Evolutionary conservation across 768 basidiomycete genomes (phyloP).

Genomic region (Clitopilus hobsonii): DNA sequence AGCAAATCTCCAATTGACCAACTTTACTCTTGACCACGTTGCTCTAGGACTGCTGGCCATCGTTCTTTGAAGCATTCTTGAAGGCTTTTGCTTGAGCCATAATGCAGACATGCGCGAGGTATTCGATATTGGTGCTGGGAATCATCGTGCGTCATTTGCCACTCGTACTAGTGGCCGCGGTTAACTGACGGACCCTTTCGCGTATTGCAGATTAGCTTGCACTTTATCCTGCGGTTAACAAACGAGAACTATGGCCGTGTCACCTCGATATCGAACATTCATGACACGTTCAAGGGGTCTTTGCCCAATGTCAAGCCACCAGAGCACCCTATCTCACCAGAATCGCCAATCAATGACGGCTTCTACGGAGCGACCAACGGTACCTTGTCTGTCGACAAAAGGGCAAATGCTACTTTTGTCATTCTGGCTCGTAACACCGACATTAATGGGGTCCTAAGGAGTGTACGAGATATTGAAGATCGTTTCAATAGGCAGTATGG

Average conservation of each 20-base stretch:
- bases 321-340: background rate
- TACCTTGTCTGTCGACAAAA: conserved; percentile 10
- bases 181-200: background rate
- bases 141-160: conserved; percentile 14
- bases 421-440: conserved; percentile 66
- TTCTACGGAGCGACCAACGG: conserved; percentile 15
- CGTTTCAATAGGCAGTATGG: conserved; percentile 73
- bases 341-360: background rate
- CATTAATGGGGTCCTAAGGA: conserved; percentile 50
- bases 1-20: no score
- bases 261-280: conserved; percentile 33
- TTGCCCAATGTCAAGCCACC: conserved; percentile 17
- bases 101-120: conserved; percentile 16
- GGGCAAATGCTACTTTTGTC: conserved; percentile 36
- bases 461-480: conserved; percentile 74
- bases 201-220: conserved; percentile 26
- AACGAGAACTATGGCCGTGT: conserved; percentile 40
- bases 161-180: background rate
- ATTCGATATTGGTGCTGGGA: conserved; percentile 11
- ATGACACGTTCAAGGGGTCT: conserved; percentile 12
- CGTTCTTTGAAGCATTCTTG: background rate
- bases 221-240: conserved; percentile 39
- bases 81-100: background rate
- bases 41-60: background rate
- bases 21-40: background rate